Evolutionary conservation across 2,329 filamentous ascomycete species (phyloP), one percentile per base, ranked within the genome.

Genomic region (Pyricularia pennisetigena): DNA sequence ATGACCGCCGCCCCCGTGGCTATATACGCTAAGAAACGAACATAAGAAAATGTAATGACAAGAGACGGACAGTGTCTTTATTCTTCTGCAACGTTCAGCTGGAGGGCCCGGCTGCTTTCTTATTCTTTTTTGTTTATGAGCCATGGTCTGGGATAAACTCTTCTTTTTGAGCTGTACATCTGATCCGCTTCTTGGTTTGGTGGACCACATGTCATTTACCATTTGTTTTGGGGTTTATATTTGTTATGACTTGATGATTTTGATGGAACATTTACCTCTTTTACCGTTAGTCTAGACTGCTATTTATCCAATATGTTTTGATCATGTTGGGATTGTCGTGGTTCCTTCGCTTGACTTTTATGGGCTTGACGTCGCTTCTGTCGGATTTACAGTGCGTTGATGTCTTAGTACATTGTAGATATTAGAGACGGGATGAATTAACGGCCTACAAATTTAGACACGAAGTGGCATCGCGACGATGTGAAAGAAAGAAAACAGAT

Each of bases 1-100:
- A 88, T 72, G 89, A 92, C 67, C 80, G 77, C 68, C 71, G 71
- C 32, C 70, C 73, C 2, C 75, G 73, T 68, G 68, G 71, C 0
- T 78, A 76, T 29, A 69, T 74, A 59, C 74, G 74, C 32, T 77
- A 32, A 68, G 32, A 65, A 41, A 29, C 12, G n/a, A 30, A 67
- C 20, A 59, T 24, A n/a, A 20, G n/a, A 30, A 35, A 49, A 64
- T 30, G 41, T 65, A 23, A 30, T 62, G 24, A 62, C 59, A 61
- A 61, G 24, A 61, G 24, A 24, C 24, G 57, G 59, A 62, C 28
- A 28, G 59, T 26, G 14, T 30, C 57, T 61, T 66, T 28, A 57
- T 24, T 35, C 3, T 49, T 65, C 59, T 49, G 41, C 14, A 66
- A n/a, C 65, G 28, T 65, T 32, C 5, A 29, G 59, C 26, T 28